Conservation (phyloP, 1,284 basidiomycete genomes). For the Ustilago bromivora region DNA sequence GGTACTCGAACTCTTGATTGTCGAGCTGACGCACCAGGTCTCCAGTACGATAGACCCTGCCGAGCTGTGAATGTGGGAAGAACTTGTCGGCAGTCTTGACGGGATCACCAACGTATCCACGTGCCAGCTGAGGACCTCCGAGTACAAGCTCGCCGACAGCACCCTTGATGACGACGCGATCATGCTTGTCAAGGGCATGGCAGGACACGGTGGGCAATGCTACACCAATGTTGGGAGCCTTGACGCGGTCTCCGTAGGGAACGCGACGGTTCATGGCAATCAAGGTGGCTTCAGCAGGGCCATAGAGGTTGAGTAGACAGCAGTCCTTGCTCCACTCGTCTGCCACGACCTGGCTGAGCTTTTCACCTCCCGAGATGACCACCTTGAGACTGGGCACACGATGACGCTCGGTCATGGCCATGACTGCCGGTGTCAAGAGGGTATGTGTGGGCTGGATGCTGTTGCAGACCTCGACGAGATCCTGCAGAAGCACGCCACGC, state of each 20-base stretch:
- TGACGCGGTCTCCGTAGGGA: conserved; percentile 63
- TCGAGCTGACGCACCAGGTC: conserved; percentile 67
- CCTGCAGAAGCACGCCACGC: conserved; percentile 56
- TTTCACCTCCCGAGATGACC: conserved; percentile 70
- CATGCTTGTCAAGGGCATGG: conserved; percentile 61
- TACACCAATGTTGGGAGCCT: conserved; percentile 70
- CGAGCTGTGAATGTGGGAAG: conserved; percentile 60
- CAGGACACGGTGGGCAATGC: conserved; percentile 68
- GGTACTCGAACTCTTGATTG: conserved; percentile 69
- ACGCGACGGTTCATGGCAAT: conserved; percentile 67
- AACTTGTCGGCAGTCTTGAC: conserved; percentile 68
- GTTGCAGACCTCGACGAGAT: conserved; percentile 59
- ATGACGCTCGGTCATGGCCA: conserved; percentile 68
- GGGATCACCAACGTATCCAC: conserved; percentile 64
- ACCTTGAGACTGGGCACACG: conserved; percentile 65
- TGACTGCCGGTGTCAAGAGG: conserved; percentile 70
- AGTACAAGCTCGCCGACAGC: conserved; percentile 70
- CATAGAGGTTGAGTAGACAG: conserved; percentile 68
- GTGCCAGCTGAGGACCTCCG: conserved; percentile 64
- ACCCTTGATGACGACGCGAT: conserved; percentile 66
- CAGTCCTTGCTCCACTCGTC: conserved; percentile 69
- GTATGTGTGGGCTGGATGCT: conserved; percentile 65
- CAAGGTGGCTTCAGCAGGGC: conserved; percentile 68
- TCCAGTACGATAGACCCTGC: conserved; percentile 67
- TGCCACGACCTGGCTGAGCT: conserved; percentile 70